Conservation (phyloP, 371 early-diverging fungal species). For the Mucor piriformis region DNA sequence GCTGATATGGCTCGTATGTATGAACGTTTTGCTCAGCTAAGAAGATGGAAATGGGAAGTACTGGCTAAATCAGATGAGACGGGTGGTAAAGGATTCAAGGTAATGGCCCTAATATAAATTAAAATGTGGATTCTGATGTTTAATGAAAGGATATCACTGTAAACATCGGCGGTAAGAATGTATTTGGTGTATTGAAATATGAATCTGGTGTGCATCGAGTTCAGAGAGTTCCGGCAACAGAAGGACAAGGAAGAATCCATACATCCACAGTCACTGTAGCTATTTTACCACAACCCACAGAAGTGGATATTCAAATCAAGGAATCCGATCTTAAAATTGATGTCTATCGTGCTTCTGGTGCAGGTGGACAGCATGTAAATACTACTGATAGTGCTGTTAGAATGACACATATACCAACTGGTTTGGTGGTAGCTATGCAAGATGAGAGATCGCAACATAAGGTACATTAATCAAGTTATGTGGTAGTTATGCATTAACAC, state of each 20-base stretch:
- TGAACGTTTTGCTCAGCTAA: slow-evolving; percentile 64
- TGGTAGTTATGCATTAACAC: neutral
- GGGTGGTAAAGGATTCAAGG: slow-evolving; percentile 63
- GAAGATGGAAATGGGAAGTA: slow-evolving; percentile 73
- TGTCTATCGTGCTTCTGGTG: slow-evolving; percentile 78
- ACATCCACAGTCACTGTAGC: slow-evolving; percentile 89
- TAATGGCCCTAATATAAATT: slow-evolving; percentile 18
- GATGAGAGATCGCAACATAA: slow-evolving; percentile 90
- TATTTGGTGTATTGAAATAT: slow-evolving; percentile 77
- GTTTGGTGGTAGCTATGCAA: slow-evolving; percentile 87
- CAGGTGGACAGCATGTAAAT: slow-evolving; percentile 94
- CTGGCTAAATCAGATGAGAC: slow-evolving; percentile 58
- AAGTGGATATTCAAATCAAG: slow-evolving; percentile 71
- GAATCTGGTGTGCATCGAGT: slow-evolving; percentile 87
- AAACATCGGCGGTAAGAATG: slow-evolving; percentile 68
- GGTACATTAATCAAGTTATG: neutral
- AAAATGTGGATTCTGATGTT: neutral
- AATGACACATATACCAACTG: slow-evolving; percentile 92
- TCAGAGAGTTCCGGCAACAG: slow-evolving; percentile 85
- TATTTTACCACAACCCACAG: slow-evolving; percentile 77
- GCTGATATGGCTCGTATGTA: slow-evolving; percentile 81
- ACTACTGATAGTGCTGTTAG: slow-evolving; percentile 96
- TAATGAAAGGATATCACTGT: slow-evolving; percentile 57
- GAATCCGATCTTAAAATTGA: slow-evolving; percentile 79
- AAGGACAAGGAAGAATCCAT: slow-evolving; percentile 82